Evolutionary conservation across 768 basidiomycete genomes (phyloP), one percentile per base, ranked within the genome.

Genomic region (Mycena pura): DNA sequence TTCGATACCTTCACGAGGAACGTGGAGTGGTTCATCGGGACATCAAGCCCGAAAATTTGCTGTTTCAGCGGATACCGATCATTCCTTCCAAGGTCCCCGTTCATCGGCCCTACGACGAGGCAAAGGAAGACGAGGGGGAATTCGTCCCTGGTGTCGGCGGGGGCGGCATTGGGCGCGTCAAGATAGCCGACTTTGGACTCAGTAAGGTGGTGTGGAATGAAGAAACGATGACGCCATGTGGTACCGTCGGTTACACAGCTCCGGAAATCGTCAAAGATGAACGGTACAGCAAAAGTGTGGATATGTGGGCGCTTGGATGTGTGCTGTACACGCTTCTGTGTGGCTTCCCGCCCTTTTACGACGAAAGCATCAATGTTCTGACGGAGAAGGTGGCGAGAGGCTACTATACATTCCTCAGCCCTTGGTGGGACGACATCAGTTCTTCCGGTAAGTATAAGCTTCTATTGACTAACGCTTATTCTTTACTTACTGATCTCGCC

Each of bases 181-280:
- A 99, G 81, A 97, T 99, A 60, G 97, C 97, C 59, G 97, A 99
- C 74, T 99, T 99, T 70, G 97, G 97, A 31, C 81, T 99, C 45
- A 92, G 90, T 63, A 99, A 99, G 77, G 90, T 99, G 53, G 94
- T 99, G 5, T 99, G 97, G 97, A 91, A 96, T 72, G 97, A 99
- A 71, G 90, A 98, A 72, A 99, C 97, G 6, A 96, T 93, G 92
- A 99, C 97, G 14, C 97, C 97, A 21, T 99, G 97, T 70, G 97
- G 97, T n/a, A 99, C 97, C 3, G 96, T 99, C 29, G 97, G 97
- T 21, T 99, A 99, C 76, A 99, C 97, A 3, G 97, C 97, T 6
- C 97, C 97, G 6, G 97, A 99, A 77, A 99, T 99, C 62, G 97
- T 99, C 69, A 99, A 98, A 77, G 97, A 99, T 72, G 96, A 99